Base-by-base conservation (phyloP, 352 stramenopile species). In the Phytophthora boehmeriae region DNA sequence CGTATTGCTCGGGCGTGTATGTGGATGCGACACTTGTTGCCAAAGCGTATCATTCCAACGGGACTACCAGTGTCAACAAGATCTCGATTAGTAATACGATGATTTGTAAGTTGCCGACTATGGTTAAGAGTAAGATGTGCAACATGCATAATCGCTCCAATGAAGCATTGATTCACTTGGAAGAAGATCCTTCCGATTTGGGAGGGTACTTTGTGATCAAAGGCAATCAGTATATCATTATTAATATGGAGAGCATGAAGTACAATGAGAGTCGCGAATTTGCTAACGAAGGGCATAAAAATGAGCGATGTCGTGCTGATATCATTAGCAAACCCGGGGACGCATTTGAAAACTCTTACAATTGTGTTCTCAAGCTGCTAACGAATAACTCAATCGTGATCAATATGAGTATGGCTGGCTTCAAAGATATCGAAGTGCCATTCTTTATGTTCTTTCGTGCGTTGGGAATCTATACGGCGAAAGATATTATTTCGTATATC, bases 191-290 rank as follows among this genome's bases (percentile, higher is more conserved):
- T 2, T 60, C 52, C 5, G 52, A 60, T 38, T 27, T 60, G 5
- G 52, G 52, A 5, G 52, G 52, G 6, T 60, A 60, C 30, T 60
- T 60, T 45, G 52, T 60, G 13, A 60, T 60, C 41, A 60, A 60
- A 25, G 52, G 52, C 1, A 60, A 60, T 35, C 52, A 60, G 23
- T 60, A 60, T 27, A 60, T 60, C 36, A 60, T 60, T 30, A 60
- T 60, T 41, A 60, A 60, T 34, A 50, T 52, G 39, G 52, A 60
- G 30, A 60, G 39, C 23, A 60, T 60, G 52, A 51, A 52, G 52
- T 60, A 60, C 41, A 60, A 60, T n/a, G 52, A 60, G 19, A 50
- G 39, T 27, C 52, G 36, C 16, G 52, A 60, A 45, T 51, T 52
- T 23, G n/a, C 38, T 9, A 60, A 60, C 20, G 52, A 60, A 51